Evolutionary conservation across 208 protist genomes (phyloP).

Genomic region (Leishmania martiniquensis): DNA sequence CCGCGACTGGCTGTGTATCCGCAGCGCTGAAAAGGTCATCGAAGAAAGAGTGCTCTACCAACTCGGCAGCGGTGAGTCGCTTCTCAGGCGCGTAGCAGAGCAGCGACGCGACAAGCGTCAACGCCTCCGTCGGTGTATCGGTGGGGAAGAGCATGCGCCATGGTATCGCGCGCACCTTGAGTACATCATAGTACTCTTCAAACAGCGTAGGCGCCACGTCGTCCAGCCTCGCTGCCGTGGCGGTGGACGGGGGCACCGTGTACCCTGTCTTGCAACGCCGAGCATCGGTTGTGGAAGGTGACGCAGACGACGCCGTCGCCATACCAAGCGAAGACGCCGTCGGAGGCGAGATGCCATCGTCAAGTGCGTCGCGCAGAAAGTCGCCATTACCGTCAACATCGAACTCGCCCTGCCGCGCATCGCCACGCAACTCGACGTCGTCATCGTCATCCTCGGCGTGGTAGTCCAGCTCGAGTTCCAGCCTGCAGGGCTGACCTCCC

Average conservation of each 20-base stretch:
- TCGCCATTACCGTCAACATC: constrained; percentile 3
- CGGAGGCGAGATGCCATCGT: constrained; percentile 11
- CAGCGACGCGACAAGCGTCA: constrained; percentile 97
- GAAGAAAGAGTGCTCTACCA: constrained; percentile 98
- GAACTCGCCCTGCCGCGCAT: not conserved
- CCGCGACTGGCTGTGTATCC: not conserved
- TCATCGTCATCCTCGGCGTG: not conserved
- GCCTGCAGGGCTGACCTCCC: not conserved
- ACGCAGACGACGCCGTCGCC: not conserved
- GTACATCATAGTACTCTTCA: constrained; percentile 94
- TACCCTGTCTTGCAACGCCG: not conserved
- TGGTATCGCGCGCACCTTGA: constrained; percentile 95
- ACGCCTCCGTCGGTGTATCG: constrained; percentile 85
- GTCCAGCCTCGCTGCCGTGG: constrained; percentile 10
- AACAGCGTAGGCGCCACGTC: constrained; percentile 16
- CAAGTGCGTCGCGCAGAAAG: constrained; percentile 18
- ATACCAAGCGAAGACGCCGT: not conserved
- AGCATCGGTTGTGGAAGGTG: not conserved
- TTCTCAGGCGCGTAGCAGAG: constrained; percentile 96
- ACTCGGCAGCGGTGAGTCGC: constrained; percentile 96
- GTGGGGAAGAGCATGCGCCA: constrained; percentile 92
- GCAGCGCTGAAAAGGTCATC: constrained; percentile 84
- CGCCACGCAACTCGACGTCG: not conserved
- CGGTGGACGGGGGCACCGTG: not conserved
- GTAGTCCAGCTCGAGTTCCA: not conserved